These are phyloP conservation scores for Yamadazyma jaroonii DNA, from an alignment of 1,139 yeast genomes.

Conservation along the genomic window DNA sequence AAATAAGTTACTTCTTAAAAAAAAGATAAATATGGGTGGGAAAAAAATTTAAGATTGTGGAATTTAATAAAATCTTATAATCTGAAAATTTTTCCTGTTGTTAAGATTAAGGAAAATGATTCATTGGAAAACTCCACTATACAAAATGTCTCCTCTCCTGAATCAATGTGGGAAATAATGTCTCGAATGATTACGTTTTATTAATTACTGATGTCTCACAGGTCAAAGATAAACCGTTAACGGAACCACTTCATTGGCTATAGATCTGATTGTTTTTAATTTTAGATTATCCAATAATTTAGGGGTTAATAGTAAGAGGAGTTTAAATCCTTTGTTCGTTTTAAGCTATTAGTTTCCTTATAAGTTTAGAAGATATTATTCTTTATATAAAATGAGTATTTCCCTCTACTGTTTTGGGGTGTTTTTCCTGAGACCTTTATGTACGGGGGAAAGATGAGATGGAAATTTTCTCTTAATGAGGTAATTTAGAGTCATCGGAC, in stretches of 20 bases:
- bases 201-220: slow-evolving; percentile 6
- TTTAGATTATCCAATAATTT: background rate
- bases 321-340: too few relatives aligned
- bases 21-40: background rate
- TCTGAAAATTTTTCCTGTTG: slow-evolving; percentile 1
- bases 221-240: slow-evolving; percentile 9
- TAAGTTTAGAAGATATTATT: too few relatives aligned
- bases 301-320: background rate
- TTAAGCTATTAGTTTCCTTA: background rate
- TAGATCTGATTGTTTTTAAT: background rate
- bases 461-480: slow-evolving; percentile 1
- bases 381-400: too few relatives aligned
- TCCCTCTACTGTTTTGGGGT: too few relatives aligned
- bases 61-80: slow-evolving; percentile 3
- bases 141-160: slow-evolving; percentile 2
- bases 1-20: background rate
- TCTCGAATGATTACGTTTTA: slow-evolving; percentile 1
- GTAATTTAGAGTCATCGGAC: slow-evolving; percentile 3
- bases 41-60: slow-evolving; percentile 2
- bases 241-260: slow-evolving; percentile 8
- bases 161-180: slow-evolving; percentile 1
- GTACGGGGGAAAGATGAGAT: slow-evolving; percentile 1
- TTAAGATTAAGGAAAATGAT: background rate
- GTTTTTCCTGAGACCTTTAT: background rate
- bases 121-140: slow-evolving; percentile 3